Evolutionary conservation across 108 stramenopile species (phyloP).

Genomic region (Cyclostephanos tholiformis): DNA sequence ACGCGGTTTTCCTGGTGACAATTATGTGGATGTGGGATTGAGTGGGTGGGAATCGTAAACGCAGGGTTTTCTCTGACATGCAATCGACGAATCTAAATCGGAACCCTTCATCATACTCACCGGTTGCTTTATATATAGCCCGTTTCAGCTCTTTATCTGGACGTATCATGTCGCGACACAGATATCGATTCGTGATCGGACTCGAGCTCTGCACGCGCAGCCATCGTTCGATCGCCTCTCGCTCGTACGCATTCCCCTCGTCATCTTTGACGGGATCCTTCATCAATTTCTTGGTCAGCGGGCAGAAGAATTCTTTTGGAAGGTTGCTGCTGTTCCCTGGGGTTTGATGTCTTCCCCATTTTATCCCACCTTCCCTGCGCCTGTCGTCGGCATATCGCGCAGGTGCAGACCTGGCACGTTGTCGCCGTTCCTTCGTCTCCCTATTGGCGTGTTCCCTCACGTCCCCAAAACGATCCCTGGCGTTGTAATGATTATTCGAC

Average conservation of each 20-base stretch:
- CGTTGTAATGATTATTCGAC: neutral
- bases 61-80: no score
- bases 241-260: slow-evolving; percentile 85
- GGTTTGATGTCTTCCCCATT: neutral
- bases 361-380: neutral
- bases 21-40: neutral
- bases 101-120: slow-evolving; percentile 17
- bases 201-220: slow-evolving; percentile 50
- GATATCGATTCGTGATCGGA: slow-evolving; percentile 50
- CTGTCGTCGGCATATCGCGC: slow-evolving; percentile 17
- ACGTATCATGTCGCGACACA: slow-evolving; percentile 39
- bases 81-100: no score
- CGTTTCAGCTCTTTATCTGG: slow-evolving; percentile 50
- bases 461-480: neutral
- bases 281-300: slow-evolving; percentile 72
- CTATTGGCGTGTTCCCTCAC: neutral
- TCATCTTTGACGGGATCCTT: slow-evolving; percentile 78
- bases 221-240: slow-evolving; percentile 72
- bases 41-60: neutral
- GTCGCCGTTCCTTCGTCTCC: slow-evolving; percentile 5
- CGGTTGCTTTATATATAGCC: slow-evolving; percentile 35
- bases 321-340: neutral
- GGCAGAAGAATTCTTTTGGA: slow-evolving; percentile 61
- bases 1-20: slow-evolving; percentile 27
- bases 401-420: slow-evolving; percentile 38